Conservation (phyloP, 139 green algal genomes). For the Microglena sp. region DNA sequence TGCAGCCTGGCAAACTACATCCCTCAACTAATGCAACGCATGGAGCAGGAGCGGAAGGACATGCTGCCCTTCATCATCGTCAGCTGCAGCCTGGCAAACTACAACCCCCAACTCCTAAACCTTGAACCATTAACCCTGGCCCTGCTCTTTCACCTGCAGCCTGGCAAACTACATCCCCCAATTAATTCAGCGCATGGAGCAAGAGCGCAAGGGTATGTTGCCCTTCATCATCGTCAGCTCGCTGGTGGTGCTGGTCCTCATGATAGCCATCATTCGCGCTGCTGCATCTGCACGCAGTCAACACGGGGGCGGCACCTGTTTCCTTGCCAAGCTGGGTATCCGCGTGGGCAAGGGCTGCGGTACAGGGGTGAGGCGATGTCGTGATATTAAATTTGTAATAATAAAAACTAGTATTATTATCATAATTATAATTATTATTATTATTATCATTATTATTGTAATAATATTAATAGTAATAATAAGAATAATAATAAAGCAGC, state of each 20-base stretch:
- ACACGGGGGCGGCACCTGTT: constrained; percentile 29
- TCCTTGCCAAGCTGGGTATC: constrained; percentile 44
- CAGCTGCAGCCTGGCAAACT: no score
- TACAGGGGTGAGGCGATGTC: no score
- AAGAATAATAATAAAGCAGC: no score
- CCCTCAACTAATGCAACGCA: neutral
- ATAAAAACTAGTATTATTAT: no score
- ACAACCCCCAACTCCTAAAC: no score
- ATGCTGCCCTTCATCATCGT: constrained; percentile 23
- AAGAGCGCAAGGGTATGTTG: constrained; percentile 15
- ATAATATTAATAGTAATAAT: no score
- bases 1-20: neutral
- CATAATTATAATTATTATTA: no score
- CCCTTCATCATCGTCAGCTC: constrained; percentile 20
- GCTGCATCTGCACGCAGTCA: constrained; percentile 20
- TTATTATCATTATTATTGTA: no score
- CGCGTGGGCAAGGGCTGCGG: constrained; percentile 21
- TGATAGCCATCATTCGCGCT: constrained; percentile 26
- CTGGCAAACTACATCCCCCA: neutral
- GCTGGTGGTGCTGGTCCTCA: constrained; percentile 29
- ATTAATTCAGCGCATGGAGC: constrained; percentile 11
- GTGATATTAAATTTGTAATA: no score
- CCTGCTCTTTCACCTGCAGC: neutral
- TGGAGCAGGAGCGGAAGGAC: constrained; percentile 19
- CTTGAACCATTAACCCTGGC: neutral